Evolutionary conservation across 2,329 filamentous ascomycete species (phyloP).

Genomic region (Eurotiales sp.): DNA sequence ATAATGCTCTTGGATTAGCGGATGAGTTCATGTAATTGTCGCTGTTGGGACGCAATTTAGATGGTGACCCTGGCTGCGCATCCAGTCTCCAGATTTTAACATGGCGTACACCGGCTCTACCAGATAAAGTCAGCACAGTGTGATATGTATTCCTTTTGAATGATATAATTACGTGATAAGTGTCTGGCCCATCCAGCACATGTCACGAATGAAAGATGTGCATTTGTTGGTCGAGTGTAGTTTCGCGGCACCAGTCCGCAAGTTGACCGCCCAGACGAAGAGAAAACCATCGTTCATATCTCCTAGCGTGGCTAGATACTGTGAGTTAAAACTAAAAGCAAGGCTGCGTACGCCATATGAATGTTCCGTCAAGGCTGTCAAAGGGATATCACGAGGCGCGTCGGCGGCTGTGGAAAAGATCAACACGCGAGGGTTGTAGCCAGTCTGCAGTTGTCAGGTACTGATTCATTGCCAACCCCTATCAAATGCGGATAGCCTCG

Average conservation of each 20-base stretch:
- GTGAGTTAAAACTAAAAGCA: conserved; percentile 83
- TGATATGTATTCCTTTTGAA: conserved; percentile 9
- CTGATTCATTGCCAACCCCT: too few species aligned
- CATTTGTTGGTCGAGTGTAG: conserved; percentile 88
- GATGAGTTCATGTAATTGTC: conserved; percentile 31
- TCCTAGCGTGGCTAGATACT: conserved; percentile 82
- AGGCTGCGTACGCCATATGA: conserved; percentile 83
- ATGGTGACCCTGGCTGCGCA: conserved; percentile 54
- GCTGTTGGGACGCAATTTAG: conserved; percentile 56
- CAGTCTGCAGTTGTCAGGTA: conserved; percentile 54
- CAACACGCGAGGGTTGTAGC: conserved; percentile 85
- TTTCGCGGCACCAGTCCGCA: conserved; percentile 73
- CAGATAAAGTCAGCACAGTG: conserved; percentile 9
- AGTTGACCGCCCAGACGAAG: conserved; percentile 83
- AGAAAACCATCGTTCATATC: conserved; percentile 89
- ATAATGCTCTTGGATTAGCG: conserved; percentile 63
- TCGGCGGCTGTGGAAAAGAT: conserved; percentile 80
- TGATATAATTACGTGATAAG: conserved; percentile 63
- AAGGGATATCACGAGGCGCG: conserved; percentile 71
- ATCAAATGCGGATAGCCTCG: not conserved
- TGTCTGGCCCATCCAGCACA: conserved; percentile 83
- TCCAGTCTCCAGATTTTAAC: conserved; percentile 91
- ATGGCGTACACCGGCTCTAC: conserved; percentile 72
- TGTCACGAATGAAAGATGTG: conserved; percentile 77
- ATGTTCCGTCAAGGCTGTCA: conserved; percentile 85